Evolutionary conservation across 768 basidiomycete genomes (phyloP).

Genomic region (Trametes cingulata): DNA sequence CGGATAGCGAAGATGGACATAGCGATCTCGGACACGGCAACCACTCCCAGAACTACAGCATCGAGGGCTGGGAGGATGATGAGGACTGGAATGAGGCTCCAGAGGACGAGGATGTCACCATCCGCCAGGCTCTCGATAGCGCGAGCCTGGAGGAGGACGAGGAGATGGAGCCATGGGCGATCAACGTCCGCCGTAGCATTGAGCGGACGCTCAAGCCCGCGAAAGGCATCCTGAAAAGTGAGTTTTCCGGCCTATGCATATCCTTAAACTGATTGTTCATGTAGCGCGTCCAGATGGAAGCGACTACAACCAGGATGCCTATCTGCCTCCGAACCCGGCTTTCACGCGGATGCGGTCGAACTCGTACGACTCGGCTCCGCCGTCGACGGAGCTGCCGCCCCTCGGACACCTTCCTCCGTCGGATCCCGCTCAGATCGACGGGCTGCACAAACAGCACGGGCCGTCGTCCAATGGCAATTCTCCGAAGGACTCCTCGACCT

Average conservation of each 20-base stretch:
- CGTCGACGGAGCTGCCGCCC: slow-evolving; percentile 64
- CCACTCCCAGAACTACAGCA: slow-evolving; percentile 36
- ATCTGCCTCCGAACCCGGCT: slow-evolving; percentile 39
- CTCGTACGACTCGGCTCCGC: slow-evolving; percentile 64
- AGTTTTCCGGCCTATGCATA: slow-evolving; percentile 34
- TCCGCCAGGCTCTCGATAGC: slow-evolving; percentile 58
- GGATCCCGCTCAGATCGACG: slow-evolving; percentile 85
- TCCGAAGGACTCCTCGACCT: slow-evolving; percentile 27
- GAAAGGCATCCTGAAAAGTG: slow-evolving; percentile 90
- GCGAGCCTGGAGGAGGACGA: slow-evolving; percentile 52
- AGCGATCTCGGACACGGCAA: slow-evolving; percentile 50
- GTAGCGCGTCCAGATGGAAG: slow-evolving; percentile 54
- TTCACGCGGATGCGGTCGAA: slow-evolving; percentile 71
- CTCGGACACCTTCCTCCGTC: slow-evolving; percentile 81
- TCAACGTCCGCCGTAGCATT: slow-evolving; percentile 67
- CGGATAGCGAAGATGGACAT: slow-evolving; percentile 48
- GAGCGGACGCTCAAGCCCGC: slow-evolving; percentile 66
- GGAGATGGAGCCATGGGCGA: slow-evolving; percentile 77
- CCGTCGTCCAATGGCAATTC: slow-evolving; percentile 33
- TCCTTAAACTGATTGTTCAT: slow-evolving; percentile 14
- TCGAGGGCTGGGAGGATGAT: slow-evolving; percentile 75
- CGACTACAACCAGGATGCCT: slow-evolving; percentile 64
- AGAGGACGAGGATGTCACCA: slow-evolving; percentile 74
- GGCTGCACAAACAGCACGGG: slow-evolving; percentile 75
- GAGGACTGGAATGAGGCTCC: slow-evolving; percentile 75